Base-by-base conservation (phyloP, 805 yeast species). In the Candida maris region DNA sequence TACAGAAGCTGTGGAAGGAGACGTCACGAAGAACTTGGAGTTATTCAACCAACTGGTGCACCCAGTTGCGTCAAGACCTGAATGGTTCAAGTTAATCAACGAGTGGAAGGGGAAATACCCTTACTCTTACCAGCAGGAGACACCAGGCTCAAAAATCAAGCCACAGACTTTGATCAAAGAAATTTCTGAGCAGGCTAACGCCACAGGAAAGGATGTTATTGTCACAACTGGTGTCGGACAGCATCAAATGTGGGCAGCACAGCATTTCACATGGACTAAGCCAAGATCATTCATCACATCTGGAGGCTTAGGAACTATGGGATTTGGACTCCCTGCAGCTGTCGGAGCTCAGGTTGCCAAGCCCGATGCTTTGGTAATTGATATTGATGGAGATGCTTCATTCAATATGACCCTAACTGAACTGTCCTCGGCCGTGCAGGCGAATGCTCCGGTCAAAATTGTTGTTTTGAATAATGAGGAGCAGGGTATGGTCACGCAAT, bases 161-260 rank as follows among this genome's bases (percentile, higher is more conserved):
- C 98, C 98, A 31, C 98, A 93, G 71, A 86, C 97, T 28, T 79
- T 91, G 34, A 78, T 93, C 46, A 62, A 72, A 30, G 91, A 85
- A 64, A 73, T 93, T 38, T 77, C 93, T 3, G 73, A 77, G 44
- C 81, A 88, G 51, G 80, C 88, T 21, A 62, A 67, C 33, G 75
- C 68, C 37, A 72, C 74, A 38, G 71, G 70, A 46, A 85, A 77
- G 56, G 89, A 85, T 51, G 88, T 86, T 41, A 77, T 89, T 52
- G 82, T 91, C 52, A 84, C 97, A 36, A 93, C 98, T 24, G 98
- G 98, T 73, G 97, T 93, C 35, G 98, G 98, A 43, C 98, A 93
- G 73, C 98, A 91, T 74, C 98, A 91, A 71, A 91, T 91, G 98
- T 91, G 98, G 98, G 94, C 97, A 25, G 97, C 97, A 19, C 98